Base-by-base conservation (phyloP, 225 moss, liverwort and hornwort genomes). In the Polytrichum formosum region DNA sequence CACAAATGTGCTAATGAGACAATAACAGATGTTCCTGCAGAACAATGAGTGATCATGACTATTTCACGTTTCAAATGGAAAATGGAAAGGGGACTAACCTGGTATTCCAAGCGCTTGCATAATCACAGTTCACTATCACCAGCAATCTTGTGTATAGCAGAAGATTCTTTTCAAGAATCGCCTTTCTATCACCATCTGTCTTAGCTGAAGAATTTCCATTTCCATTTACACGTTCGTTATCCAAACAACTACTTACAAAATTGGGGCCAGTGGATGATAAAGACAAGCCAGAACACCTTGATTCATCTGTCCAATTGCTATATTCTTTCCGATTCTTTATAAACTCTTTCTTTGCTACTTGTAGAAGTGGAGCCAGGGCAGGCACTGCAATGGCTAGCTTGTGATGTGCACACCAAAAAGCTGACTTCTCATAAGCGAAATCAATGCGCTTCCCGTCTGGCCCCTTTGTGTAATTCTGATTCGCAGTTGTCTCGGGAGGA, bases 41-140 rank as follows among this genome's bases (percentile, higher is more conserved):
- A 33, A 37, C 37, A 37, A 13, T 37, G 37, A 10, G 10, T 37
- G 13, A 16, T 16, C 13, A 4, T 46, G 46, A 16, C 13, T 46
- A 16, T 16, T 46, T 9, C 9, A 46, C 13, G 3, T 46, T 37
- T 46, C 13, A 13, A 16, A 46, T 16, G 46, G 13, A 46, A 46
- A 10, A 13, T 46, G 64, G 9, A 9, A 21, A 23, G 29, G 60
- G 29, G 69, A 60, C 78, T 71, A 53, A 98, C 97, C 97, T 92
- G 55, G 87, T 78, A 77, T 90, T 94, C 98, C 98, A 98, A 69
- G 98, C 98, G 70, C 87, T 98, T 73, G 92, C 87, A 76, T 90
- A 91, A 74, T 98, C 98, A 62, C 94, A 92, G 63, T 98, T 94
- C 77, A 98, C 90, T 69, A 92, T 80, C 65, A 98, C 91, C 74